Evolutionary conservation across 1,284 basidiomycete species (phyloP).

Genomic region (Wallemia ichthyophaga): DNA sequence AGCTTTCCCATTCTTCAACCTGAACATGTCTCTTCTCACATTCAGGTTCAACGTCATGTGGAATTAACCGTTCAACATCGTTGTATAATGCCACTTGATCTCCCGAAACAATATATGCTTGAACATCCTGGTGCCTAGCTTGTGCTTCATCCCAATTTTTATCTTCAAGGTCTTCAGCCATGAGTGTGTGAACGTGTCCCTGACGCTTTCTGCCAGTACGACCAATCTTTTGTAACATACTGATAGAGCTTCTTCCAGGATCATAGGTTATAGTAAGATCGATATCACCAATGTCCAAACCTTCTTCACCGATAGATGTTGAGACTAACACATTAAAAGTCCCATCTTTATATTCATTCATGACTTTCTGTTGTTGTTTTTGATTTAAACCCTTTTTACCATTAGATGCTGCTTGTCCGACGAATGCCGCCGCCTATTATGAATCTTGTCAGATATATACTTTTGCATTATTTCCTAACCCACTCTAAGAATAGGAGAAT

Average conservation of each 20-base stretch:
- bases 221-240: constrained; percentile 88
- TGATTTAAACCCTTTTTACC: constrained; percentile 69
- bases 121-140: constrained; percentile 60
- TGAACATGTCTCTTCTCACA: constrained; percentile 48
- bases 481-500: constrained; percentile 6
- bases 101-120: constrained; percentile 57
- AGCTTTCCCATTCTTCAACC: constrained; percentile 16
- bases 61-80: constrained; percentile 64
- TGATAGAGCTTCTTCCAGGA: constrained; percentile 78
- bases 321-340: constrained; percentile 78
- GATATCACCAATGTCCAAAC: constrained; percentile 97
- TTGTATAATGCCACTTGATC: constrained; percentile 66
- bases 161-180: constrained; percentile 73
- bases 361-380: constrained; percentile 63
- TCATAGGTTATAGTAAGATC: constrained; percentile 94
- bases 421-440: constrained; percentile 53
- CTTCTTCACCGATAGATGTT: constrained; percentile 93
- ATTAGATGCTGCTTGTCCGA: constrained; percentile 68
- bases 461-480: not conserved
- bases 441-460: constrained; percentile 13
- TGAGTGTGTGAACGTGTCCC: constrained; percentile 71
- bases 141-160: constrained; percentile 71
- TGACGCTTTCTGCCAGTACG: constrained; percentile 79
- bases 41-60: constrained; percentile 39
- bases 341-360: constrained; percentile 58